Conservation (phyloP, 1,139 yeast genomes). For the Pichia inconspicua region DNA sequence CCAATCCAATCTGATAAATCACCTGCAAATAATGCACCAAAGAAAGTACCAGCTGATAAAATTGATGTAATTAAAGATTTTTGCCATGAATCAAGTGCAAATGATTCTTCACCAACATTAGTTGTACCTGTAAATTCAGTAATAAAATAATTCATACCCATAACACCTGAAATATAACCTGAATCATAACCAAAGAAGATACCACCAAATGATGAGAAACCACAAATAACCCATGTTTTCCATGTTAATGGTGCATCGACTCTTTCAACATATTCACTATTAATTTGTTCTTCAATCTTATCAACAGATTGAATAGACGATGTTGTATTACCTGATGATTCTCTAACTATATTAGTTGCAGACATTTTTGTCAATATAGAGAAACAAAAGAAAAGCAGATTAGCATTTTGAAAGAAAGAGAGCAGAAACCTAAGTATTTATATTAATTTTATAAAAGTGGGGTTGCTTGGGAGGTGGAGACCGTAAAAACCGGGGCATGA, state of each 20-base stretch:
- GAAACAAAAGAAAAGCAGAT: no score
- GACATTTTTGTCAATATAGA: neutral
- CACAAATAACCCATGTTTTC: slow-evolving; percentile 28
- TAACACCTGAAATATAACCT: slow-evolving; percentile 51
- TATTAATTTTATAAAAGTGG: no score
- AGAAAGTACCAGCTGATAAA: slow-evolving; percentile 50
- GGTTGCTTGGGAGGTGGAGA: no score
- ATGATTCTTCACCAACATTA: slow-evolving; percentile 14
- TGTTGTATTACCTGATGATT: neutral
- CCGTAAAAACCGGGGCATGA: no score
- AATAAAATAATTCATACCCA: slow-evolving; percentile 46
- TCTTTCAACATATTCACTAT: slow-evolving; percentile 16
- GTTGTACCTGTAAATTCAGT: slow-evolving; percentile 30
- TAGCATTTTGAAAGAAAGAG: no score
- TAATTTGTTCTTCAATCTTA: neutral
- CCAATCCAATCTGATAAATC: slow-evolving; percentile 50
- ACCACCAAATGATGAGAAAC: slow-evolving; percentile 50
- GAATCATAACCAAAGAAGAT: slow-evolving; percentile 53
- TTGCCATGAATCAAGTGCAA: slow-evolving; percentile 24
- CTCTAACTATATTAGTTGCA: neutral
- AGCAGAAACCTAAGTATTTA: no score
- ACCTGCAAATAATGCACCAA: slow-evolving; percentile 53
- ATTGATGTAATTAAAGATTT: slow-evolving; percentile 48
- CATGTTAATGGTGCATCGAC: slow-evolving; percentile 29
- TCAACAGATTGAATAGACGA: slow-evolving; percentile 1